These are phyloP conservation scores for Austroboletus niveus DNA, from an alignment of 1,284 basidiomycete genomes.

Conservation along the genomic window DNA sequence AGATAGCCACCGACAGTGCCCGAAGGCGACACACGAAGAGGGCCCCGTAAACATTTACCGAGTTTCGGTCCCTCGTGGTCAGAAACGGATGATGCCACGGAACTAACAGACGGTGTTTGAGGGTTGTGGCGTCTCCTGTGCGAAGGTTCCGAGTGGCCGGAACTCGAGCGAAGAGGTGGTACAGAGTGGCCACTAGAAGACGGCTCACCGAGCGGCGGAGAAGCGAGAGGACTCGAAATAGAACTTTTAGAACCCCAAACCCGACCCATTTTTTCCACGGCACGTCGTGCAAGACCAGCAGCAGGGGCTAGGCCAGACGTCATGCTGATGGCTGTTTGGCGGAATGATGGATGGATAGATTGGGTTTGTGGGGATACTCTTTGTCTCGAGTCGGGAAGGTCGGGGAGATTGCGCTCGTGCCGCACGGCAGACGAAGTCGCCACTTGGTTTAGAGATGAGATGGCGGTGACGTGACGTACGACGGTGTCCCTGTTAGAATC, in stretches of 20 bases:
- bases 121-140: conserved; percentile 47
- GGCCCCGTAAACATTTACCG: conserved; percentile 54
- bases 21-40: conserved; percentile 40
- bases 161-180: conserved; percentile 36
- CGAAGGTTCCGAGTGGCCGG: conserved; percentile 31
- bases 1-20: conserved; percentile 49
- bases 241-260: conserved; percentile 55
- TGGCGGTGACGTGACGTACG: conserved; percentile 13
- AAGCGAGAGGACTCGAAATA: conserved; percentile 39
- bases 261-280: conserved; percentile 71
- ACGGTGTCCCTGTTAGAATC: conserved; percentile 10
- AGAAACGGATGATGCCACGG: conserved; percentile 49
- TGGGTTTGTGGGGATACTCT: conserved; percentile 18
- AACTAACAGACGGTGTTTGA: conserved; percentile 55
- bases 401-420: conserved; percentile 32
- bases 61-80: conserved; percentile 59
- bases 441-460: conserved; percentile 15
- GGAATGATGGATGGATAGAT: conserved; percentile 35
- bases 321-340: conserved; percentile 71
- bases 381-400: conserved; percentile 31
- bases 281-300: conserved; percentile 69
- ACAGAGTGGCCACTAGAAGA: conserved; percentile 29
- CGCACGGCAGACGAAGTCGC: conserved; percentile 4
- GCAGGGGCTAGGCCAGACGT: conserved; percentile 63
- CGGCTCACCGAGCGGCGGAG: conserved; percentile 34